Evolutionary conservation across 129 eudicot genomes (phyloP), one percentile per base, ranked within the genome.

Genomic region (Centaurea solstitialis): DNA sequence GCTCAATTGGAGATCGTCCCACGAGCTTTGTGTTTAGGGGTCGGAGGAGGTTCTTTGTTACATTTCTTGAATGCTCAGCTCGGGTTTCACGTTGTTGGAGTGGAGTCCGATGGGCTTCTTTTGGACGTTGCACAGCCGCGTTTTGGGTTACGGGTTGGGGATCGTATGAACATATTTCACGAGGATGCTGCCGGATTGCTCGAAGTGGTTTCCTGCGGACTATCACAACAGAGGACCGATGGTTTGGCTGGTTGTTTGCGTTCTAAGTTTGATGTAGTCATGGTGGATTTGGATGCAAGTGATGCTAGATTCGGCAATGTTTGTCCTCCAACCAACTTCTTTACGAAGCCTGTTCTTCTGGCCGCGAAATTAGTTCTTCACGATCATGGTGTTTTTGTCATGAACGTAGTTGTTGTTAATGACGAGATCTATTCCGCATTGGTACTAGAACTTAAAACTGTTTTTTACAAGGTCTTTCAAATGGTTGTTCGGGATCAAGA

Each of bases 201-300:
- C 23, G 64, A 86, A 70, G 81, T 68, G 7, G 26, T 68, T 30
- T 86, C 86, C 2, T n/a, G 47, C 70, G 17, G 59, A 13, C 83
- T 35, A 10, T 64, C 8, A n/a, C 4, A 61, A 33, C 21, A 4
- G 5, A 23, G 59, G 3, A 17, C 22, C 23, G 50, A 33, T 65
- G 88, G 59, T 35, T 62, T 12, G 5, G 13, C 37, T 74, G 85
- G 75, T 43, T 47, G n/a, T 64, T 76, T 84, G 12, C 69, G 40
- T 79, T 37, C 5, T 70, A 85, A 72, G 68, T 96, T 91, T 87
- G 92, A 93, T 80, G 95, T 83, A 4, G 77, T 96, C 20, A 93
- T 91, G 98, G 97, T 93, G 82, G 99, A 96, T 87, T 84, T 96
- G 92, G 99, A 96, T 86, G 89, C 99, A 17, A 82, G 83, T 86